Evolutionary conservation across 495 filamentous ascomycete genomes (phyloP).

Genomic region (Aspergillus sclerotiicarbonarius): DNA sequence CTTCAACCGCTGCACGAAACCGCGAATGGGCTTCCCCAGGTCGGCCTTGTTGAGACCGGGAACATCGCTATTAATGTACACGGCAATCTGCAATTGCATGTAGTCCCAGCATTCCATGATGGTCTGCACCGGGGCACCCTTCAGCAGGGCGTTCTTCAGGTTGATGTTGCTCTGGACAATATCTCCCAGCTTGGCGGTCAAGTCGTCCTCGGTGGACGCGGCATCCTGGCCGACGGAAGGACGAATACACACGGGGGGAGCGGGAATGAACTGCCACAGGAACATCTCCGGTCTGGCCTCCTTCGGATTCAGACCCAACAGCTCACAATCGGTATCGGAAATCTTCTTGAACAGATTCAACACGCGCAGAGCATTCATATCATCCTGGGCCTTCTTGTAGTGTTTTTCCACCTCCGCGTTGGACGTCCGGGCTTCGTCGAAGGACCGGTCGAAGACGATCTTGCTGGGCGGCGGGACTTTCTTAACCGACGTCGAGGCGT

Average conservation of each 20-base stretch:
- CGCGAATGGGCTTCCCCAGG: conserved; percentile 77
- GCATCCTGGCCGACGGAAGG: conserved; percentile 89
- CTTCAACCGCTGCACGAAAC: conserved; percentile 92
- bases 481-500: conserved; percentile 76
- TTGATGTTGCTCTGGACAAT: conserved; percentile 86
- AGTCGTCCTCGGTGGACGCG: conserved; percentile 91
- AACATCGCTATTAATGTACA: conserved; percentile 97
- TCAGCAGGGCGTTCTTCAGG: conserved; percentile 73
- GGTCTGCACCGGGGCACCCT: conserved; percentile 77
- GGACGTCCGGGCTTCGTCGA: conserved; percentile 67
- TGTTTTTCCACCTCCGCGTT: conserved; percentile 86
- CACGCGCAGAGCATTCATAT: conserved; percentile 85
- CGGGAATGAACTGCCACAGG: conserved; percentile 94
- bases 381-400: conserved; percentile 85
- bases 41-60: conserved; percentile 78
- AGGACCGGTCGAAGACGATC: conserved; percentile 77
- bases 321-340: conserved; percentile 79
- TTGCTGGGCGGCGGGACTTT: conserved; percentile 80
- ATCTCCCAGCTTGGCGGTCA: conserved; percentile 91
- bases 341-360: conserved; percentile 89
- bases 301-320: conserved; percentile 80
- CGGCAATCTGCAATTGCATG: conserved; percentile 86
- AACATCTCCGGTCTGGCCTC: conserved; percentile 95
- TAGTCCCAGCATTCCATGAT: conserved; percentile 99
- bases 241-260: conserved; percentile 87